phyloP scores from a whole-genome alignment of 2,329 filamentous ascomycete species.

The Talaromyces marneffei region DNA sequence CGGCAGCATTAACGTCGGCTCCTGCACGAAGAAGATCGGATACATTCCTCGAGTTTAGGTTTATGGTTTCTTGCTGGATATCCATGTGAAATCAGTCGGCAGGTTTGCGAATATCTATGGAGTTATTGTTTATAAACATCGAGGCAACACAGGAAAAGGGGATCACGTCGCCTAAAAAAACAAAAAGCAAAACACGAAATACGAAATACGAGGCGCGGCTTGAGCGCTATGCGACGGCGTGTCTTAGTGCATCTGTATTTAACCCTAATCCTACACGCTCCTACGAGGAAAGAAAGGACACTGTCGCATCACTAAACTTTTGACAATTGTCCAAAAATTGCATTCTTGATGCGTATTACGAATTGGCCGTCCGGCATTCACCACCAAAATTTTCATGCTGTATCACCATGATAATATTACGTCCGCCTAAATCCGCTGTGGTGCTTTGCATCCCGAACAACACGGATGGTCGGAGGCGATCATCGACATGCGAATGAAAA shows the following conservation, averaged over 20 bases:
- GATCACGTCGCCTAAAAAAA: not conserved
- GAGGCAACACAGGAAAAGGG: not conserved
- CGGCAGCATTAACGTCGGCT: not conserved
- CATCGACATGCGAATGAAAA: not conserved
- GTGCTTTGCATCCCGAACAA: not conserved
- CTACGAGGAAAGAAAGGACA: not conserved
- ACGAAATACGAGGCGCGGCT: not conserved
- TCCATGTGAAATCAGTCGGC: not conserved
- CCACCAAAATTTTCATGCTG: no score
- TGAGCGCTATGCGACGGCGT: not conserved
- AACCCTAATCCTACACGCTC: not conserved
- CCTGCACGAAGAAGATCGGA: not conserved
- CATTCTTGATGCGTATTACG: not conserved
- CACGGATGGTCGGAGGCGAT: not conserved
- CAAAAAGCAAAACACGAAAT: not conserved
- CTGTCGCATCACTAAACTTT: no score
- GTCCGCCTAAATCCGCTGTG: not conserved
- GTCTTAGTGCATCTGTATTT: not conserved
- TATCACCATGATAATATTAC: not conserved
- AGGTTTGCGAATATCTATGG: not conserved
- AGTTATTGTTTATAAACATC: no score
- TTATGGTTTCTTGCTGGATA: not conserved
- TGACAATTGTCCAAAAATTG: not conserved
- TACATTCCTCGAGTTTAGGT: not conserved
- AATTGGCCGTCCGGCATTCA: not conserved